Conservation (phyloP, 306 rosid genomes). For the Quercus wislizeni region DNA sequence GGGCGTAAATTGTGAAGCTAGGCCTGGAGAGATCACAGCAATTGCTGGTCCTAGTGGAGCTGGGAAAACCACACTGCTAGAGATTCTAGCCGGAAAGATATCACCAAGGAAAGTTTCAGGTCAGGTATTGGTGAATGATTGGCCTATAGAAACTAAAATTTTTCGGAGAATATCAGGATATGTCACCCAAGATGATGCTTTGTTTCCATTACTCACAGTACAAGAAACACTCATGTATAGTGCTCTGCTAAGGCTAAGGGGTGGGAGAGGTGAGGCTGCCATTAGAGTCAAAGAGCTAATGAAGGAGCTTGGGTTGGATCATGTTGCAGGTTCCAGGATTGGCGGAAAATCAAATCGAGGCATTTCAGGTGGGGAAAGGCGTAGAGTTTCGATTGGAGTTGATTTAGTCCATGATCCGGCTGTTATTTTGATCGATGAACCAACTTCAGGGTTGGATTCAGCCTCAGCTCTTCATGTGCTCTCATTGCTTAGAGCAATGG, state of each 20-base stretch:
- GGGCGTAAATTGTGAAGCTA: constrained; percentile 77
- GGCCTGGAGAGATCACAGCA: constrained; percentile 75
- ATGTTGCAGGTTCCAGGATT: constrained; percentile 67
- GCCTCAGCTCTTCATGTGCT: constrained; percentile 85
- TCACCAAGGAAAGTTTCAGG: constrained; percentile 48
- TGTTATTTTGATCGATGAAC: constrained; percentile 84
- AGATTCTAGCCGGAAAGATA: constrained; percentile 77
- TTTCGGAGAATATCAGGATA: constrained; percentile 69
- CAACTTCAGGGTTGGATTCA: constrained; percentile 97
- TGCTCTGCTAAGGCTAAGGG: constrained; percentile 74
- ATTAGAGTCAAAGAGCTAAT: constrained; percentile 60
- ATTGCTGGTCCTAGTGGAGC: constrained; percentile 99
- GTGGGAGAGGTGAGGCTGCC: constrained; percentile 50
- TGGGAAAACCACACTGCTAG: constrained; percentile 92
- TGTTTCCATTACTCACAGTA: constrained; percentile 81
- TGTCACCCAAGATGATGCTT: constrained; percentile 83
- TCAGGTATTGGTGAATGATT: constrained; percentile 67
- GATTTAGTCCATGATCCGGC: constrained; percentile 93
- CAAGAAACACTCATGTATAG: constrained; percentile 89
- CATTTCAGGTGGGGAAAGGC: constrained; percentile 84
- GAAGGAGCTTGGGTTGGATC: constrained; percentile 81
- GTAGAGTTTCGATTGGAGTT: constrained; percentile 92
- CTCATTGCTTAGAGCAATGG: constrained; percentile 76
- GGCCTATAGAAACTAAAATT: constrained; percentile 42
- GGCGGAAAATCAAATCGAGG: constrained; percentile 63